Conservation (phyloP, 176 grass and related monocot genomes). For the Saccharum spontaneum region DNA sequence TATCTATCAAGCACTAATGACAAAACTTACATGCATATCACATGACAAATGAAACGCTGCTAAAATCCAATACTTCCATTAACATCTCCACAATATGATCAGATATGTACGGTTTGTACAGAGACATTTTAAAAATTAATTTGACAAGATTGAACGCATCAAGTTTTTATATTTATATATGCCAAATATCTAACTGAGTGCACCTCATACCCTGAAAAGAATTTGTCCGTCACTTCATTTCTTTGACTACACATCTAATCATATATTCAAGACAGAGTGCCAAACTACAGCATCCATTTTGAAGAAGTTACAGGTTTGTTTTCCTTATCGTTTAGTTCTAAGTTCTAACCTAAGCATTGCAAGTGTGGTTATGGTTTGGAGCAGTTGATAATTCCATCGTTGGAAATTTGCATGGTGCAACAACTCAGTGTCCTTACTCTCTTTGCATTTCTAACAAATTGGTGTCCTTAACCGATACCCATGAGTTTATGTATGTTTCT, state of each 20-base stretch:
- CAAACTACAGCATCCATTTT: not conserved
- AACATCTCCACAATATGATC: not conserved
- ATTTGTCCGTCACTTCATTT: not conserved
- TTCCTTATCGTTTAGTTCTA: not conserved
- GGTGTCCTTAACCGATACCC: not conserved
- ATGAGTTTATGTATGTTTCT: not conserved
- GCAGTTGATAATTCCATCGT: not conserved
- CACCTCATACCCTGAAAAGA: not conserved
- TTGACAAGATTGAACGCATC: not conserved
- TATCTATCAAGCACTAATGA: not conserved
- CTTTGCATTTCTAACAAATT: conserved; percentile 1
- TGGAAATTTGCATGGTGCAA: not conserved
- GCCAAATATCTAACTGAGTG: not conserved
- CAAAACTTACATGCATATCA: conserved; percentile 5
- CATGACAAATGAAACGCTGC: conserved; percentile 8
- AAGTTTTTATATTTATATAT: not conserved
- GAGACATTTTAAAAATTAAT: not conserved
- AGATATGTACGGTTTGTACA: not conserved
- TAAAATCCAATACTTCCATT: not conserved
- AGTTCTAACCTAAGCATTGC: not conserved
- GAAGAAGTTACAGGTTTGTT: not conserved
- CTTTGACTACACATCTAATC: not conserved
- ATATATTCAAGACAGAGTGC: not conserved
- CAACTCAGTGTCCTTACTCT: not conserved
- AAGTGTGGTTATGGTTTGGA: not conserved